These are phyloP conservation scores for Fusarium sulawesiense DNA, from an alignment of 2,329 filamentous ascomycete genomes.

Conservation along the genomic window DNA sequence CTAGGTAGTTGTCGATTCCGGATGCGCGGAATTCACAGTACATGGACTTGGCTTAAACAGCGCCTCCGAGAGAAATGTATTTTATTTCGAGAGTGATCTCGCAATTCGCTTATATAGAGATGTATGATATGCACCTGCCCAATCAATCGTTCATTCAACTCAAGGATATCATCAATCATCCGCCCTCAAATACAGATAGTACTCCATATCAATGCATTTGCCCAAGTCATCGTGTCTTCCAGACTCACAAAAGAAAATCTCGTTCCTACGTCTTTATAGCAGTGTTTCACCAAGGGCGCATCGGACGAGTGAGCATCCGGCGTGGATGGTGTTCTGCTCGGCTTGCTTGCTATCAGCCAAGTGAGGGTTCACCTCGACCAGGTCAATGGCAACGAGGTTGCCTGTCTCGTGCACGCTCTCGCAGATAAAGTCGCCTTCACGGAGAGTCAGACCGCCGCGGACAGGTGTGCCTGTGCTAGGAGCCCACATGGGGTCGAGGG, in stretches of 20 bases:
- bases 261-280: slow-evolving; percentile 61
- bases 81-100: slow-evolving; percentile 48
- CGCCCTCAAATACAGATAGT: slow-evolving; percentile 21
- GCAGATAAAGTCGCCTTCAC: slow-evolving; percentile 97
- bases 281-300: slow-evolving; percentile 94
- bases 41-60: no score
- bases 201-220: slow-evolving; percentile 31
- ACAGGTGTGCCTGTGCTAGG: slow-evolving; percentile 96
- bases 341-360: slow-evolving; percentile 72
- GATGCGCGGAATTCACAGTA: no score
- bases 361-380: slow-evolving; percentile 84
- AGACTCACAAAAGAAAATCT: background rate
- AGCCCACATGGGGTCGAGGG: slow-evolving; percentile 94
- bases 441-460: slow-evolving; percentile 88
- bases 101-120: slow-evolving; percentile 36
- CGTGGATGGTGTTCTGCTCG: slow-evolving; percentile 86
- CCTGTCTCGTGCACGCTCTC: slow-evolving; percentile 86
- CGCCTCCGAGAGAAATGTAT: slow-evolving; percentile 38
- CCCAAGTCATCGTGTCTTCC: slow-evolving; percentile 8
- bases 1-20: no score
- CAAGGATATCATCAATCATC: slow-evolving; percentile 42
- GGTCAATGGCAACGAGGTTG: slow-evolving; percentile 80
- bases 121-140: slow-evolving; percentile 35
- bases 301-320: slow-evolving; percentile 89
- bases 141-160: slow-evolving; percentile 44